Evolutionary conservation across 2,329 filamentous ascomycete species (phyloP), one percentile per base, ranked within the genome.

Genomic region (Aspergillus fijiensis): DNA sequence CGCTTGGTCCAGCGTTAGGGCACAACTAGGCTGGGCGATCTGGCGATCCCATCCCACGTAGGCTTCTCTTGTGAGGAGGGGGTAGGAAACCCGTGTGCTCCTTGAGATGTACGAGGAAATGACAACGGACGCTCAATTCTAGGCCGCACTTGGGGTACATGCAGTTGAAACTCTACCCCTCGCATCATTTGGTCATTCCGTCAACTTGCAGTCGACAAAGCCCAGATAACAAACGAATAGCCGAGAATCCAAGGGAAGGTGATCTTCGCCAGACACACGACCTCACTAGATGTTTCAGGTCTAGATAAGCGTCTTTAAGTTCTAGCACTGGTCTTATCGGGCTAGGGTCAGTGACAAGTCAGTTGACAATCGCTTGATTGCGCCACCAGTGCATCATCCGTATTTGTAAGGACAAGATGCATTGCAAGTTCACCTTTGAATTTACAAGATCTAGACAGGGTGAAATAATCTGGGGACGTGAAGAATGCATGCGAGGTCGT

Each of bases 31-130:
- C 33, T 58, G 58, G 65, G 55, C 61, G 61, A 67, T 65, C 66
- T 57, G 65, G 57, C 49, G 65, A 65, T 68, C 63, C 48, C 57
- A 51, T 63, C 60, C 33, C 45, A 53, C 48, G 42, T 49, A 19
- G 49, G 57, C 27, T 35, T 49, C 29, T 55, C 39, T 53, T 12
- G 11, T 16, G 33, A 35, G 12, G 33, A 16, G 12, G 4, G 33
- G 58, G 63, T 63, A 65, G 55, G 45, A 7, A 23, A 23, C 39
- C 31, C 21, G 33, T 47, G 47, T 16, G 21, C 39, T 49, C 21
- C 31, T 23, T 14, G 25, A 14, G 12, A 19, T 49, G 39, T 50
- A 45, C 16, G n/a, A 29, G 25, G 31, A 19, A 5, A 16, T n/a
- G 35, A 23, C n/a, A 6, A 47, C n/a, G 14, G 52, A 19, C 27